Base-by-base conservation (phyloP, 768 basidiomycete species). In the Rhizopogon vesiculosus region DNA sequence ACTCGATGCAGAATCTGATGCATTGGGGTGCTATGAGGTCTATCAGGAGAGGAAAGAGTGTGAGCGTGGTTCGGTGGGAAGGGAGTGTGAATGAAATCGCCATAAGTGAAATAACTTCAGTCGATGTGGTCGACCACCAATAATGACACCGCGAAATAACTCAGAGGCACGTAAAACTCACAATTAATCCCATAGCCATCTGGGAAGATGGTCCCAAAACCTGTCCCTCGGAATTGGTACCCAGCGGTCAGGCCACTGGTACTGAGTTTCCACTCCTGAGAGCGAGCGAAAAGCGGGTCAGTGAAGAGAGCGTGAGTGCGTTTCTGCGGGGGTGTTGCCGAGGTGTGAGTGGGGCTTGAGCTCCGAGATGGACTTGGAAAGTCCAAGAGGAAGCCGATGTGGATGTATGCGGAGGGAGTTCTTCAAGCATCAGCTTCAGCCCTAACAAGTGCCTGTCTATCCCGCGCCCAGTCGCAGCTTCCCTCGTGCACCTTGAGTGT, bases 1-100 rank as follows among this genome's bases (percentile, higher is more conserved):
- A 91, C 68, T 98, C 96, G 66, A 97, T 85, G 2, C 96, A 94
- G 72, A 97, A 94, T 70, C 93, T 95, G 65, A 98, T 77, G 55
- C 85, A 76, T 42, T 85, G 72, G 13, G 86, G 82, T 13, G 86
- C 91, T 55, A 89, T 81, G 56, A 96, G 80, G 69, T 97, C 95
- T 96, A 62, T 22, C n/a, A 49, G 33, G 54, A 25, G 25, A 25
- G 25, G 64, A 7, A 13, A 56, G 69, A 7, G 12, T 46, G 19
- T 25, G 25, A 25, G 28, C 31, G 42, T 55, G 12, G 38, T 38
- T 33, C n/a, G 15, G 35, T 22, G 33, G 8, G 9, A 25, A 25
- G 25, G 25, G 25, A 5, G 25, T 7, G 7, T 28, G 2, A 15
- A 13, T 10, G 15, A 16, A 18, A 46, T 13, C 15, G 29, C 10